Base-by-base conservation (phyloP, 768 basidiomycete genomes). In the Kwoniella dendrophila region DNA sequence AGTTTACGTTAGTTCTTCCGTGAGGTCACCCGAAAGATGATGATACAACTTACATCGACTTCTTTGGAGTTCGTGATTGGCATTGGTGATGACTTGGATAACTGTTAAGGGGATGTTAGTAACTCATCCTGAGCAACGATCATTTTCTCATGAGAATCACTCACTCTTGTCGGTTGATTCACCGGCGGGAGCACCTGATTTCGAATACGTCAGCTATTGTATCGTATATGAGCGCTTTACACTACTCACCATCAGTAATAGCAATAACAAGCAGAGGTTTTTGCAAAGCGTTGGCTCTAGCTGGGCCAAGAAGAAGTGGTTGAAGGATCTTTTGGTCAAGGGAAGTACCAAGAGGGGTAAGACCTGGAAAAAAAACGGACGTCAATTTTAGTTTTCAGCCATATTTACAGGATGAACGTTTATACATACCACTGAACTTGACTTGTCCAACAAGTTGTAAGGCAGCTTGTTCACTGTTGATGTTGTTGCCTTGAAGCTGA, bases 261-360 rank as follows among this genome's bases (percentile, higher is more conserved):
- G 69, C 49, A 61, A 82, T 78, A 49, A 81, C 70, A 11, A 82
- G 65, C 7, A 81, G 59, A 5, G 81, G 81, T 72, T 82, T 82
- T 71, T 74, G 70, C 18, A 82, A 64, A 22, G 60, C 40, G 26
- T 69, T 66, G 5, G 68, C 43, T 40, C 77, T 64, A 32, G 77
- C 79, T 8, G 80, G 80, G 36, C 79, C 79, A 2, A 80, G 56
- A 7, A 82, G 63, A 30, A 82, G 69, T 14, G 80, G 81, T 62
- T 79, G 74, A n/a, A 82, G 61, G 56, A 82, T 68, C 71, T 81
- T 81, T 45, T 72, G 64, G 43, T 81, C 72, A 10, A 82, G 64
- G 5, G 73, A 64, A 12, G 79, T 81, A 20, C 80, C 79, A 30
- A 81, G 73, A 22, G 68, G 65, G 16, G 64, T 68, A n/a, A 67